Evolutionary conservation across 441 rosid species (phyloP), one percentile per base, ranked within the genome.

Genomic region (Populus trichocarpa): DNA sequence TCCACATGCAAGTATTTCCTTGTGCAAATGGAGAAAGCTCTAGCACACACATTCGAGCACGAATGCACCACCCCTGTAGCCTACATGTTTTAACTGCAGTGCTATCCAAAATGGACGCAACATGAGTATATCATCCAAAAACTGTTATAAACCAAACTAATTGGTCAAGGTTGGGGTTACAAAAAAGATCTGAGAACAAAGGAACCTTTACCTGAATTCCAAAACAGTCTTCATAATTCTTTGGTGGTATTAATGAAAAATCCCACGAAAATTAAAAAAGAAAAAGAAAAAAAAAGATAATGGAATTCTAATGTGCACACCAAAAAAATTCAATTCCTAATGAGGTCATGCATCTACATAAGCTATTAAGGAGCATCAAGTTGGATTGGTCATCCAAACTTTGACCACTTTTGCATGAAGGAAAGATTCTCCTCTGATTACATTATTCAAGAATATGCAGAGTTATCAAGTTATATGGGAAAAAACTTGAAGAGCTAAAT

Each of bases 401-500:
- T 14, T 46, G 57, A 46, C 57, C 57, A 35, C 8, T 50, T 53
- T 53, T 5, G 61, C 22, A 53, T 50, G 16, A 50, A 12, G 16
- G 20, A 20, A 14, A 53, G 16, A 20, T 18, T 53, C n/a, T 53
- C 61, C 61, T 14, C n/a, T 53, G 8, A 53, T 53, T 16, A 53
- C 61, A 53, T 18, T 16, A 67, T 26, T 68, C 73, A 70, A 18
- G 50, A 46, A 13, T 46, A 14, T 46, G 57, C 57, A 14, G 7
- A 46, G 57, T 46, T 46, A 46, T 46, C 57, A 46, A 46, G 57
- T 46, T 46, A 16, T 46, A 46, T 1, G 6, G 57, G 57, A 28
- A 28, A 28, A 72, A 63, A 67, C 13, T n/a, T 65, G 30, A 12
- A 83, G 71, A 72, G 67, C 65, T 71, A 53, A 26, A 73, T 69